A percentile compares a stretch with the other conserved stretches of the same genome.
Conservation (phyloP, 371 early-diverging fungal genomes). For the Mucor racemosus region DNA sequence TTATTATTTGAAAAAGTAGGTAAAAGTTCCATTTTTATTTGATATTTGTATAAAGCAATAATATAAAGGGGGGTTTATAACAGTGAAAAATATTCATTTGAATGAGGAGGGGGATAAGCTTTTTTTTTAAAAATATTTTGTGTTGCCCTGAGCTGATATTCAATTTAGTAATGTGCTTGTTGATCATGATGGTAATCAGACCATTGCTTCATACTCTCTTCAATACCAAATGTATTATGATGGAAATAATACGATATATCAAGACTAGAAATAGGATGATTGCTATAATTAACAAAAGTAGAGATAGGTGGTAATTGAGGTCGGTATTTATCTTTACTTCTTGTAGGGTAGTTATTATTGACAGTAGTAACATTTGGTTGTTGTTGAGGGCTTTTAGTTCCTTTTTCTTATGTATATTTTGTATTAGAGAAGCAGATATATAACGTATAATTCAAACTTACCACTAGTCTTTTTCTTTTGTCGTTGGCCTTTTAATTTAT, state of each 20-base stretch:
- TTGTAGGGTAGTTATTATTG: background rate
- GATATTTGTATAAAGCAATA: background rate
- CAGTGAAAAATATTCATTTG: background rate
- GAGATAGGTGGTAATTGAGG: slow-evolving; percentile 23
- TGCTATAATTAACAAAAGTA: background rate
- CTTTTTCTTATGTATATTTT: background rate
- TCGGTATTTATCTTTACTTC: background rate
- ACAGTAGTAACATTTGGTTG: background rate
- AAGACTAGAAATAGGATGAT: slow-evolving; percentile 3
- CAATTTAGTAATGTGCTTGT: slow-evolving; percentile 2
- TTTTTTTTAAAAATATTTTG: background rate
- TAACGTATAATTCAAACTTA: background rate
- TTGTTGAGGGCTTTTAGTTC: background rate
- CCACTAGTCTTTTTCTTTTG: background rate
- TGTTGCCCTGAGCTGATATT: slow-evolving; percentile 9
- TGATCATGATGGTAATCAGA: slow-evolving; percentile 2
- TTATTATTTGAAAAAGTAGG: slow-evolving; percentile 14
- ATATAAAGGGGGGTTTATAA: background rate
- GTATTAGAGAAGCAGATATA: background rate
- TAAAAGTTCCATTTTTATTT: slow-evolving; percentile 18
- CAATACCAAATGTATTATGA: slow-evolving; percentile 38
- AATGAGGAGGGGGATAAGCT: background rate
- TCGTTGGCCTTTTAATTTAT: background rate
- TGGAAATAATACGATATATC: slow-evolving; percentile 36
- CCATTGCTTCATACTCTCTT: slow-evolving; percentile 14